These are phyloP conservation scores for Astragalus membranaceus DNA, from an alignment of 306 rosid species.

Conservation along the genomic window DNA sequence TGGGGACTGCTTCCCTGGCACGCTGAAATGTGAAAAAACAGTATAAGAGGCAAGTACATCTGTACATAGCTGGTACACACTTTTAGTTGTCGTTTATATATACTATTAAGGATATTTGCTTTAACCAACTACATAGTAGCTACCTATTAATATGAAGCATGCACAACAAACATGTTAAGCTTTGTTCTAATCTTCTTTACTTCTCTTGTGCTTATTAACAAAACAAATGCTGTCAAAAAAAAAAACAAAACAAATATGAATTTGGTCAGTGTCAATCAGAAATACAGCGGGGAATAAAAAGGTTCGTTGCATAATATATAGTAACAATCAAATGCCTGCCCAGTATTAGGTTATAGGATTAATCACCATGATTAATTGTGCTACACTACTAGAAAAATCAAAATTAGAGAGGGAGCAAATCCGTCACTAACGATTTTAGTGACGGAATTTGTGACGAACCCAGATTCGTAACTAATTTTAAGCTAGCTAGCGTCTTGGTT, in stretches of 20 bases:
- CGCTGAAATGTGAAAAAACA: background rate
- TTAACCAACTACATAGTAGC: background rate
- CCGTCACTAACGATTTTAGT: too few relatives aligned
- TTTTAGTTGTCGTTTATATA: background rate
- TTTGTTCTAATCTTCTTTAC: background rate
- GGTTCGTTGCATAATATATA: too few relatives aligned
- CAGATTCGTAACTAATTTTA: background rate
- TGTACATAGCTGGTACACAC: background rate
- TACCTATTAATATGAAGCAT: background rate
- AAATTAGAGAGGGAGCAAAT: too few relatives aligned
- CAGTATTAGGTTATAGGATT: constrained; percentile 17
- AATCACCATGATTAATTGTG: constrained; percentile 17
- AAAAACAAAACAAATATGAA: background rate
- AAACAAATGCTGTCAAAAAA: too few relatives aligned
- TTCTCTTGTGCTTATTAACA: background rate
- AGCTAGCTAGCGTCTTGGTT: constrained; percentile 22
- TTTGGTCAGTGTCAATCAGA: too few relatives aligned
- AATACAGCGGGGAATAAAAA: too few relatives aligned
- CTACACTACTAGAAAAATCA: too few relatives aligned
- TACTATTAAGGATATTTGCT: background rate
- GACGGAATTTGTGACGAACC: too few relatives aligned
- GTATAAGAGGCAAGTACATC: background rate
- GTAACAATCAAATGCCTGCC: too few relatives aligned
- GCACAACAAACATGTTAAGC: background rate
- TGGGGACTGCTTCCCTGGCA: background rate